Evolutionary conservation across 352 stramenopile species (phyloP).

Genomic region (Blastocystis sp.): DNA sequence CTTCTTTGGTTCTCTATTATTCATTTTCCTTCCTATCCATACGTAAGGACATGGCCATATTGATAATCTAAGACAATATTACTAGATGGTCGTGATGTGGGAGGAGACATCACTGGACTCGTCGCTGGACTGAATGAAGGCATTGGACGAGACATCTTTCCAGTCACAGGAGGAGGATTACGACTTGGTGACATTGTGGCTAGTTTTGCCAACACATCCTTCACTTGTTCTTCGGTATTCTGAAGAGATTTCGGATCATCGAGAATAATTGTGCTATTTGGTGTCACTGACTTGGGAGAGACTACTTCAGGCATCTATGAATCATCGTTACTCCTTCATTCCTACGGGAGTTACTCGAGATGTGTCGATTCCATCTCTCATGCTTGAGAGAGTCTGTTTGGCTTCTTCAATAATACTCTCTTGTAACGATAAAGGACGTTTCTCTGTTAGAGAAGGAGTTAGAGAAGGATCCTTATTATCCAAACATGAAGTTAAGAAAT

Average conservation of each 20-base stretch:
- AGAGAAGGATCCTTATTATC: neutral
- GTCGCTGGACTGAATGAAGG: neutral
- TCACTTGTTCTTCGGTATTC: slow-evolving; percentile 40
- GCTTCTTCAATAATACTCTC: slow-evolving; percentile 52
- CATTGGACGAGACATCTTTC: neutral
- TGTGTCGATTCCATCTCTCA: neutral
- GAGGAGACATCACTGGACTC: neutral
- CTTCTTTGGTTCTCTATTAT: too few relatives aligned
- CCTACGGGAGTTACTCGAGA: neutral
- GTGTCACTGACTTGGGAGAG: neutral
- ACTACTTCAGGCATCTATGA: neutral
- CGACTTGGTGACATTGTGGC: neutral
- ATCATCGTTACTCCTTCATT: neutral
- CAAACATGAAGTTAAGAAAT: slow-evolving; percentile 7
- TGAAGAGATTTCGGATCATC: neutral
- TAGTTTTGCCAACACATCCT: slow-evolving; percentile 4
- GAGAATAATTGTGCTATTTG: neutral
- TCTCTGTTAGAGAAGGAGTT: neutral
- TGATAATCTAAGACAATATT: neutral
- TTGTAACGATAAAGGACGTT: neutral
- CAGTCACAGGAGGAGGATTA: neutral
- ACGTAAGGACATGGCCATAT: neutral
- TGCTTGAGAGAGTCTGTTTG: neutral
- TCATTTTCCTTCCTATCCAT: neutral
- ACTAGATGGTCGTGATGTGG: neutral